Base-by-base conservation (phyloP, 129 eudicot species). In the Saussurea involucrata region DNA sequence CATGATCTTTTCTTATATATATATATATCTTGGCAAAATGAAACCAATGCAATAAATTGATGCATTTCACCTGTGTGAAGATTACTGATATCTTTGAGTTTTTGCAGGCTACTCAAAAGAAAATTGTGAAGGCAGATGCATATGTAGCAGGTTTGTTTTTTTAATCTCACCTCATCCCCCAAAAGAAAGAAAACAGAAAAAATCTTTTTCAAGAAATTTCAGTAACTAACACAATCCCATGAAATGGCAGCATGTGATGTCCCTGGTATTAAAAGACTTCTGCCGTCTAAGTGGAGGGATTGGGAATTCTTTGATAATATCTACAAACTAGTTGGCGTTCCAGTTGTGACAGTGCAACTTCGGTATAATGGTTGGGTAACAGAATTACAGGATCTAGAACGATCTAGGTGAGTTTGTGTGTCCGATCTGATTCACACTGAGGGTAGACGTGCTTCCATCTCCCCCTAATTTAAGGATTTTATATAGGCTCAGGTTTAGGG, bases 341-440 rank as follows among this genome's bases (percentile, higher is more conserved):
- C 98, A 21, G 98, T 95, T 80, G 94, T 95, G 57, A 95, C 98
- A 36, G 98, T 95, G 72, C 98, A 95, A 78, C 98, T 95, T n/a
- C 83, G 98, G 33, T 95, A 91, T 76, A 89, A 92, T 63, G 98
- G 98, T 42, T 95, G 98, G 98, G 97, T 95, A 53, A 95, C 98
- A 40, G 98, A 95, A 88, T 76, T 95, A 83, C 92, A 85, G 90
- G 98, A 95, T 86, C 69, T 95, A 75, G 92, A 95, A 83, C 91
- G 88, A 75, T 64, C 97, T 37, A 81, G 98, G 98, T 95, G 78
- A 77, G 76, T 61, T 55, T 63, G 24, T 69, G 20, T 64, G 57
- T 68, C 72, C 53, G 25, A 66, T 46, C 44, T 49, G 12, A n/a
- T 63, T 70, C 0, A 6, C 63, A 49, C 57, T 10, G 0, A 22